Base-by-base conservation (phyloP, 1,139 yeast genomes). In the Zhuliangozyma blackwelliae region DNA sequence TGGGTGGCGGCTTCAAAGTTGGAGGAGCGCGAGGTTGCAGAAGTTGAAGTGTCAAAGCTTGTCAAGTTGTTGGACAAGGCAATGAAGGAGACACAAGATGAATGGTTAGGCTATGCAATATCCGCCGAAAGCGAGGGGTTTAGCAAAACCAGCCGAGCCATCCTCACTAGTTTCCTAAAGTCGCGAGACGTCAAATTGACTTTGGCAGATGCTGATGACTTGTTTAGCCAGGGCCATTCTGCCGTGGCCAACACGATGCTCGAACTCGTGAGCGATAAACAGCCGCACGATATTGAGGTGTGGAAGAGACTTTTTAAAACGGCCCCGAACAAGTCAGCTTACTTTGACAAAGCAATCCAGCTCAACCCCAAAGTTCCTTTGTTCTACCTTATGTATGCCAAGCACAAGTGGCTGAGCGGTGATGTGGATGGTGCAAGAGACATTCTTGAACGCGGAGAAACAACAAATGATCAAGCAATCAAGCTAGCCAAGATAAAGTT, bases 401-500 rank as follows among this genome's bases (percentile, higher is more conserved):
- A 81, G 44, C 94, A 85, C 48, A 65, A 71, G 40, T 78, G 88
- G 80, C 60, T 62, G 21, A 37, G 63, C 28, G 65, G 54, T 2
- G 79, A 84, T 47, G 50, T 72, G 1, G 57, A 51, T 0, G 69
- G 65, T 2, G 86, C 96, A 0, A 63, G 82, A 38, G 50, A 53
- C 0, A 72, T 86, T 2, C 22, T 42, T 5, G 25, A 25, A 5
- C 13, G 31, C 2, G 55, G 75, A 31, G 51, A 63, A 5, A 40
- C 29, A 1, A 42, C 36, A 2, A 47, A 61, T 0, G 69, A 65
- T 41, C 81, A 77, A 43, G 75, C 71, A 16, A 57, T 88, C 6
- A 82, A 90, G 88, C 61, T 82, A 33, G 94, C 94, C 0, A 72
- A 80, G 12, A 65, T 84, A 20, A 82, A 85, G 45, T 59, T 88